Percentiles rank a stretch among this genome's conserved stretches.
Conservation (phyloP, 257 asterid genomes). For the Mitragyna speciosa region DNA sequence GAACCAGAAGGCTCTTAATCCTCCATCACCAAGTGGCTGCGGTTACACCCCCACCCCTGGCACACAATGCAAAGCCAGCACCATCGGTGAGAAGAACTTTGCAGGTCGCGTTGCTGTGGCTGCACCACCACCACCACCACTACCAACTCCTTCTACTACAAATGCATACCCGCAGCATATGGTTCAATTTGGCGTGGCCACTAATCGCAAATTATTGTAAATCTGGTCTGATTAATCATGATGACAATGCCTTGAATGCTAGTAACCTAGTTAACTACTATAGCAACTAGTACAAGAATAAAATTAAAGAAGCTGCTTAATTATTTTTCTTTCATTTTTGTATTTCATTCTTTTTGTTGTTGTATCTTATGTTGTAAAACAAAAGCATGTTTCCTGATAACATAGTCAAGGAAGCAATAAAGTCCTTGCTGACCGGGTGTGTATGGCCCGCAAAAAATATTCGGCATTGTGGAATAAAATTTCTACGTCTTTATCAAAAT, state of each 20-base stretch:
- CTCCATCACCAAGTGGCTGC: conserved; percentile 30
- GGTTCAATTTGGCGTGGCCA: conserved; percentile 34
- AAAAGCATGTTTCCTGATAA: not conserved
- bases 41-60: conserved; percentile 23
- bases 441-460: not conserved
- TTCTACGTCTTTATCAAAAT: not conserved
- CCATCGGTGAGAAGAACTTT: conserved; percentile 42
- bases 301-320: not conserved
- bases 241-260: not conserved
- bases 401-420: not conserved
- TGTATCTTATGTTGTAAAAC: not conserved
- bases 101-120: conserved; percentile 25
- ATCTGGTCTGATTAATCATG: not conserved
- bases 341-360: not conserved
- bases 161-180: conserved; percentile 28
- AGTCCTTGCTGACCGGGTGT: not conserved
- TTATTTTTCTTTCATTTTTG: not conserved
- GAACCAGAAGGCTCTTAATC: not conserved
- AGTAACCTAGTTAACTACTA: not conserved
- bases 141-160: not conserved
- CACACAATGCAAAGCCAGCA: conserved; percentile 31
- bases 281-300: not conserved
- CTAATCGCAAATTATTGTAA: conserved; percentile 18
- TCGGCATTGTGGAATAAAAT: not conserved
- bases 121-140: conserved; percentile 22